A percentile compares a stretch with the other conserved stretches of the same genome.
Evolutionary conservation across 139 green algal species (phyloP).

Genomic region (Chlorella sp.): DNA sequence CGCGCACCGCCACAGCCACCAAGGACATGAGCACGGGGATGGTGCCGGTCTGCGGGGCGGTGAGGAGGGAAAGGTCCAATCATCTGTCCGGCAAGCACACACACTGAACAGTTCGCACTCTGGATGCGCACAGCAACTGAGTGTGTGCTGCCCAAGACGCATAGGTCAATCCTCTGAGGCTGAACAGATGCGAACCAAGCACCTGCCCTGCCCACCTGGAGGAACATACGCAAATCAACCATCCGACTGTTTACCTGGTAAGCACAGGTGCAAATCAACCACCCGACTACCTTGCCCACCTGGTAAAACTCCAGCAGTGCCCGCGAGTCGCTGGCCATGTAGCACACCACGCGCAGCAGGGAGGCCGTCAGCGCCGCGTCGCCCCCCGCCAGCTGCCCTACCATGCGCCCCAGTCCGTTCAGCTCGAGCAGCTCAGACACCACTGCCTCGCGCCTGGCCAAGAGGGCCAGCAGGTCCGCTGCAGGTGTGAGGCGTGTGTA

Average conservation of each 20-base stretch:
- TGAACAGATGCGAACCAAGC: too few species aligned
- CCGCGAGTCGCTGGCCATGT: conserved; percentile 26
- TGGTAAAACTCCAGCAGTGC: conserved; percentile 42
- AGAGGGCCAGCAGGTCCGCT: conserved; percentile 40
- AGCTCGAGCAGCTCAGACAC: conserved; percentile 32
- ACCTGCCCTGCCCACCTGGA: too few species aligned
- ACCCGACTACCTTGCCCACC: conserved; percentile 26
- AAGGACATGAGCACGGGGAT: conserved; percentile 38
- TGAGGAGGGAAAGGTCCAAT: too few species aligned
- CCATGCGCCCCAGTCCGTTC: conserved; percentile 26
- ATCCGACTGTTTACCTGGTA: background rate
- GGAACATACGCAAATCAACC: too few species aligned
- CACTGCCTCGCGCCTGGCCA: conserved; percentile 26
- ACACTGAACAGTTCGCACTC: too few species aligned
- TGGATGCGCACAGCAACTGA: too few species aligned
- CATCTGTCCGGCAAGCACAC: too few species aligned
- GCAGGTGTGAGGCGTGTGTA: too few species aligned
- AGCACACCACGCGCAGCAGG: conserved; percentile 44
- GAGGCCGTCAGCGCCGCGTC: conserved; percentile 16
- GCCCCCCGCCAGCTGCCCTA: conserved; percentile 27
- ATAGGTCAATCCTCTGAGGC: too few species aligned
- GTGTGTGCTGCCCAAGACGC: too few species aligned
- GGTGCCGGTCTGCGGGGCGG: conserved; percentile 26
- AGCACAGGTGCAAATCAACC: background rate
- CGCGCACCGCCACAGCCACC: conserved; percentile 4